Evolutionary conservation across 192 early-diverging fungal genomes (phyloP).

Genomic region (Geranomyces variabilis): DNA sequence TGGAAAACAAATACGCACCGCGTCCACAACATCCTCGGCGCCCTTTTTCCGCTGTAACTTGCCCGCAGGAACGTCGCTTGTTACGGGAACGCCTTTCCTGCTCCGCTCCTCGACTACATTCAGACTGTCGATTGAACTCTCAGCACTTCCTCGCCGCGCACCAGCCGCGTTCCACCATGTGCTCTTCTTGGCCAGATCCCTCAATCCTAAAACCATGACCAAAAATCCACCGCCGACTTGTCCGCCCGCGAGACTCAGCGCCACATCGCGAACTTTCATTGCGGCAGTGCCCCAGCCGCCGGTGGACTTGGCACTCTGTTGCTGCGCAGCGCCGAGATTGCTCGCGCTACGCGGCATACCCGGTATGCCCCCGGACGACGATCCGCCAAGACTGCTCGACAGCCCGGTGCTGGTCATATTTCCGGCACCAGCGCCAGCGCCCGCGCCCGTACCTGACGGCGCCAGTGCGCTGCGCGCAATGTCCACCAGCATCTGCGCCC

Average conservation of each 20-base stretch:
- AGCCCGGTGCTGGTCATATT: neutral
- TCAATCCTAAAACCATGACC: slow-evolving; percentile 89
- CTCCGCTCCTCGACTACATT: slow-evolving; percentile 23
- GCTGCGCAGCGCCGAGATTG: slow-evolving; percentile 63
- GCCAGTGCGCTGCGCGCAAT: slow-evolving; percentile 72
- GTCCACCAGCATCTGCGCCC: slow-evolving; percentile 76
- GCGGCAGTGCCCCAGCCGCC: slow-evolving; percentile 52
- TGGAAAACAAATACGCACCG: neutral
- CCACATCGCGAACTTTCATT: slow-evolving; percentile 80
- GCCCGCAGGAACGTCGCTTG: neutral
- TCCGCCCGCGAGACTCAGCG: slow-evolving; percentile 75
- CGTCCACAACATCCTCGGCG: slow-evolving; percentile 7
- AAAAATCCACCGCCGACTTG: slow-evolving; percentile 55
- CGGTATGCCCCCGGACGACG: neutral
- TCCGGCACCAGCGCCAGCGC: neutral
- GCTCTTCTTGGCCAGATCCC: slow-evolving; percentile 57
- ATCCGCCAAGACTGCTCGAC: neutral
- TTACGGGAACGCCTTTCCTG: neutral
- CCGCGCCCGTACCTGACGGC: slow-evolving; percentile 11
- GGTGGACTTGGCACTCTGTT: slow-evolving; percentile 29
- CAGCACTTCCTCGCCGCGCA: slow-evolving; percentile 33
- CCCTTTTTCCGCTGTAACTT: slow-evolving; percentile 21
- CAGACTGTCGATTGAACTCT: slow-evolving; percentile 31
- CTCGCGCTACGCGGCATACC: slow-evolving; percentile 27
- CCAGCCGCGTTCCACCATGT: slow-evolving; percentile 39